Base-by-base conservation (phyloP, 306 rosid genomes). In the Cyclanthera cordifolia region DNA sequence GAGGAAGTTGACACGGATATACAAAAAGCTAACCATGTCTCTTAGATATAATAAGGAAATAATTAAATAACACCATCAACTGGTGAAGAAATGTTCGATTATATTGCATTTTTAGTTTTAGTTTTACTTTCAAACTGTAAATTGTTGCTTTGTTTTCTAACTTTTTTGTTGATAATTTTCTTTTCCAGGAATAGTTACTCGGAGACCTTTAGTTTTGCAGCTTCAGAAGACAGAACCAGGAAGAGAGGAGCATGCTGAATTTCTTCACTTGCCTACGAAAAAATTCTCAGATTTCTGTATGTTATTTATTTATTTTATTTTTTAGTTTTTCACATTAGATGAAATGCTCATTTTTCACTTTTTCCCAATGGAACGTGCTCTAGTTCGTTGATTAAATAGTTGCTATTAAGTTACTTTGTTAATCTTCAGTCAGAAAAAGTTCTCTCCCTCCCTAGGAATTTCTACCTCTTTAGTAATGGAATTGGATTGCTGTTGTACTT, bases 121-220 rank as follows among this genome's bases (percentile, higher is more conserved):
- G 4, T 69, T 34, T 59, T 34, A 59, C 0, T 66, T 54, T 56
- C 43, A 15, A 12, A 47, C 43, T 28, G 3, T 39, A 16, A 8
- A 9, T 32, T 32, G 30, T 68, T 30, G 10, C 19, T 37, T 52
- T 80, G 14, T 51, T 67, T 79, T 51, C 55, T 43, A 43, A 10
- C 47, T 3, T 12, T 45, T 64, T 43, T 78, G 73, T 49, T 10
- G 17, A 15, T 72, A 77, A 74, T 17, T 28, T 73, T 78, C 72
- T 21, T 45, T 73, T 82, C 73, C 79, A 88, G 97, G 97, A 69
- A 91, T 91, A 78, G 96, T 91, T 75, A 91, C 97, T 10, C 86
- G 97, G 73, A 91, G 97, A 77, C 97, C 96, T 23, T 78, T 91
- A 79, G 96, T 91, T 66, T 79, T 91, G 87, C 97, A 88, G 80